Conservation (phyloP, 2,329 filamentous ascomycete genomes). For the Cercospora canescens region DNA sequence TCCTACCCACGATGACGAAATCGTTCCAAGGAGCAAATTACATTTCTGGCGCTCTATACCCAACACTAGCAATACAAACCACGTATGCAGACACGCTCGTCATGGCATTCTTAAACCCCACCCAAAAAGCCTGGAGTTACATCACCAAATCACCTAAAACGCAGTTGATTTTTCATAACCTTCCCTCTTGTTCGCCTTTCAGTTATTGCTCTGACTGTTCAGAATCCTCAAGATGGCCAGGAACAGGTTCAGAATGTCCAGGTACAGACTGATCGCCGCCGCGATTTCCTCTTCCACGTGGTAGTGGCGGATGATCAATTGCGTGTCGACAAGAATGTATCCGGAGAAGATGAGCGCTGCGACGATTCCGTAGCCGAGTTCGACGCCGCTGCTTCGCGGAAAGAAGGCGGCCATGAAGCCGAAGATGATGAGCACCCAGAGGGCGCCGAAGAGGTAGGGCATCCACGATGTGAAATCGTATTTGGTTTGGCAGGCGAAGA, state of each 20-base stretch:
- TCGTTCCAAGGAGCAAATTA: not conserved
- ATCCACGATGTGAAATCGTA: constrained; percentile 99
- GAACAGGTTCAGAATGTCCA: constrained; percentile 75
- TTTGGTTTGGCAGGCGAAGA: constrained; percentile 95
- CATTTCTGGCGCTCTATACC: not conserved
- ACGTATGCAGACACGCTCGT: not conserved
- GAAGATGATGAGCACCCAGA: constrained; percentile 90
- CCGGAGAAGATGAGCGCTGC: constrained; percentile 86
- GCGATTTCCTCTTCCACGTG: constrained; percentile 68
- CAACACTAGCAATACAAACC: constrained; percentile 2
- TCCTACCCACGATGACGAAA: not conserved
- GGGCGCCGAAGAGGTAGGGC: constrained; percentile 85
- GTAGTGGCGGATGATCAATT: constrained; percentile 92
- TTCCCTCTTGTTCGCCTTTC: constrained; percentile 29
- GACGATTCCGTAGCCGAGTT: constrained; percentile 81
- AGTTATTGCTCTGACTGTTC: constrained; percentile 96
- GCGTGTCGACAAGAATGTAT: constrained; percentile 95
- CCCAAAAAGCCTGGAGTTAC: no score
- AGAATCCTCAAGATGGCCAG: constrained; percentile 91
- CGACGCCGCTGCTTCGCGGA: constrained; percentile 75
- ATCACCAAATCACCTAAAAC: no score
- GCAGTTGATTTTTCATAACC: not conserved
- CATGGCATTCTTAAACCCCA: not conserved
- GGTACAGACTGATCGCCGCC: constrained; percentile 76
- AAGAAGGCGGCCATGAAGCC: constrained; percentile 92